phyloP scores from a whole-genome alignment of 164 flowering plant genomes.

The Tinospora cordifolia region DNA sequence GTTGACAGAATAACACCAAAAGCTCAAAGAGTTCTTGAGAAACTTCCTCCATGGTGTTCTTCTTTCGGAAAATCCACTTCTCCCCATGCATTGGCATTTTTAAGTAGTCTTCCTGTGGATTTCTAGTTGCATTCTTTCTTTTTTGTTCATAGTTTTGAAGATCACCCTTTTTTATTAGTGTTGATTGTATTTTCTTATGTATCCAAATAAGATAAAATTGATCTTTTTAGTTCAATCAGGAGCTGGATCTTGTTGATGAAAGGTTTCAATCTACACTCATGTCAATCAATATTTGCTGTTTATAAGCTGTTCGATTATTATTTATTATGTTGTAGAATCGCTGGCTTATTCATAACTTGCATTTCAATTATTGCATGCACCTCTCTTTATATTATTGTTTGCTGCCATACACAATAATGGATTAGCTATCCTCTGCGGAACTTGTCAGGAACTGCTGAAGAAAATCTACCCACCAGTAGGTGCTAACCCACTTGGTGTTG shows the following conservation, averaged over 20 bases:
- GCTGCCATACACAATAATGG: neutral
- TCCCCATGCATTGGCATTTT: slow-evolving; percentile 63
- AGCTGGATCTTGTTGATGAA: neutral
- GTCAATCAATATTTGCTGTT: neutral
- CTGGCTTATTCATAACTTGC: neutral
- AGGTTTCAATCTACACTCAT: neutral
- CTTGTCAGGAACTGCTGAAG: neutral
- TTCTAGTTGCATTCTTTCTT: slow-evolving; percentile 24
- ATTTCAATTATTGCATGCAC: neutral
- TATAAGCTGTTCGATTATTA: neutral
- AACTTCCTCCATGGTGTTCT: slow-evolving; percentile 90
- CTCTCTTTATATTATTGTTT: neutral
- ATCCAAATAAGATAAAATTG: neutral
- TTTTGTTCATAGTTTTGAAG: neutral
- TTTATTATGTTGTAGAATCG: neutral
- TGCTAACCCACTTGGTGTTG: neutral
- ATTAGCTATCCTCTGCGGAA: neutral
- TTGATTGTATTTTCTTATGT: neutral
- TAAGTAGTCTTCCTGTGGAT: slow-evolving; percentile 52
- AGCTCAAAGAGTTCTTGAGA: slow-evolving; percentile 41
- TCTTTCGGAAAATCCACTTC: slow-evolving; percentile 85
- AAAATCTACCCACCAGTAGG: neutral
- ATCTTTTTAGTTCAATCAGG: neutral
- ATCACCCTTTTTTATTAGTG: neutral
- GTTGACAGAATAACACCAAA: slow-evolving; percentile 61